Conservation (phyloP, 768 basidiomycete species). For the Tulasnella calospora region DNA sequence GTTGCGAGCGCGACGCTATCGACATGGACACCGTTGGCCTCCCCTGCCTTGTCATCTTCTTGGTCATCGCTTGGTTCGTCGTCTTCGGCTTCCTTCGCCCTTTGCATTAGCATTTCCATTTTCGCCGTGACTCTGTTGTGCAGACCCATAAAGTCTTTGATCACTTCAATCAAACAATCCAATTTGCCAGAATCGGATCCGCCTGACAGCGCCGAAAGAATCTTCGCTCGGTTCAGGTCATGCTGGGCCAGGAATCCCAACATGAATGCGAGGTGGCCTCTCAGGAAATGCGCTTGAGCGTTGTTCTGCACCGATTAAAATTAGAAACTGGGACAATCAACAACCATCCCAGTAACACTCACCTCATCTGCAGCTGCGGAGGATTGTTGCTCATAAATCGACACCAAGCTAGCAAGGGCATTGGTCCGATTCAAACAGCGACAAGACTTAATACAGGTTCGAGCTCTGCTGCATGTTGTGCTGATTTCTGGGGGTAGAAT, state of each 20-base stretch:
- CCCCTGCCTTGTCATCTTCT: not conserved
- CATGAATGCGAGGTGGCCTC: constrained; percentile 70
- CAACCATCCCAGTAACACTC: not conserved
- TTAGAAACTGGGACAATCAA: not conserved
- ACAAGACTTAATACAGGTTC: constrained; percentile 51
- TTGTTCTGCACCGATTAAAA: not conserved
- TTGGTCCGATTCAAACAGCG: constrained; percentile 46
- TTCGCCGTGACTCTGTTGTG: constrained; percentile 37
- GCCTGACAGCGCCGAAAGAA: constrained; percentile 40
- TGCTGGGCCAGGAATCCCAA: constrained; percentile 51
- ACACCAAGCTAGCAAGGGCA: constrained; percentile 49
- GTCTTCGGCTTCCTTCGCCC: constrained; percentile 20
- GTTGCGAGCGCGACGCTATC: constrained; percentile 8
- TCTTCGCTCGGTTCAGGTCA: constrained; percentile 33
- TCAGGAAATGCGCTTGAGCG: constrained; percentile 39
- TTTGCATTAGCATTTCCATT: constrained; percentile 27
- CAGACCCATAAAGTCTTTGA: constrained; percentile 43
- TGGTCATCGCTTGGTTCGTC: not conserved
- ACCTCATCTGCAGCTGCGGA: not conserved
- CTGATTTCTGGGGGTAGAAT: constrained; percentile 43
- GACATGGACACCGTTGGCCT: constrained; percentile 29
- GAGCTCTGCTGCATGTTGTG: constrained; percentile 49
- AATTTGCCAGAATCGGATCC: constrained; percentile 35
- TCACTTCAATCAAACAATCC: constrained; percentile 37
- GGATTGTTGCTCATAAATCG: constrained; percentile 41